Percentiles rank a stretch among this genome's conserved stretches.
These are phyloP conservation scores for Gastrolobium bilobum DNA, from an alignment of 306 rosid genomes.

Conservation along the genomic window DNA sequence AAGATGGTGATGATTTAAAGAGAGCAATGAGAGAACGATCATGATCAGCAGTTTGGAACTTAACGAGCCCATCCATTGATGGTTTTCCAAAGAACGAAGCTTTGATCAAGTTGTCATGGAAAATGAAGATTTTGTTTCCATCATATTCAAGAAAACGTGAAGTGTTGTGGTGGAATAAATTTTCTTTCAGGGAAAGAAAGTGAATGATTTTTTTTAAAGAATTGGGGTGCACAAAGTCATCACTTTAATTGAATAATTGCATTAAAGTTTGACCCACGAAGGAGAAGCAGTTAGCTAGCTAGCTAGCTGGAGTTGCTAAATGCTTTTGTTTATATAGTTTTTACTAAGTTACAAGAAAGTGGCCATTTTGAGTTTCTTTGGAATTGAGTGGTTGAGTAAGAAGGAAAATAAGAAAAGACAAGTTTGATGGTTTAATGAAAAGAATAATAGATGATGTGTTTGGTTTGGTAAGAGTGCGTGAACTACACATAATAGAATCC, in stretches of 20 bases:
- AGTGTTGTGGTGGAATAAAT: constrained; percentile 27
- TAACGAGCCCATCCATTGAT: constrained; percentile 60
- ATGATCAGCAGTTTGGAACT: constrained; percentile 41
- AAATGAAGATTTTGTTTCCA: constrained; percentile 29
- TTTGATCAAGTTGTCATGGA: constrained; percentile 39
- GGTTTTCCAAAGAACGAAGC: constrained; percentile 31
- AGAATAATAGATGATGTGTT: constrained; percentile 40
- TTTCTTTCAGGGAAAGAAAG: constrained; percentile 42
- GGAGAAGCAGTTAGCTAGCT: constrained; percentile 30
- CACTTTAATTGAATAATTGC: constrained; percentile 37
- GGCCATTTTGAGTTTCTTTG: constrained; percentile 5
- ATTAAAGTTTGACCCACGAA: constrained; percentile 42
- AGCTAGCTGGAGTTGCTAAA: constrained; percentile 35
- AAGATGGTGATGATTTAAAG: constrained; percentile 51
- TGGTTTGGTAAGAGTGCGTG: constrained; percentile 56
- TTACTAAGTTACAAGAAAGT: constrained; percentile 32
- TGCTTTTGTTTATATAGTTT: constrained; percentile 48
- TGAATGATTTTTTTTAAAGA: constrained; percentile 33
- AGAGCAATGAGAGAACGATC: constrained; percentile 51
- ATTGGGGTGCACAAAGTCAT: constrained; percentile 12
- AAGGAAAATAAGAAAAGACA: constrained; percentile 45
- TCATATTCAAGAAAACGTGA: constrained; percentile 44
- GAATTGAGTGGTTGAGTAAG: constrained; percentile 60
- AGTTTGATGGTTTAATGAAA: constrained; percentile 29
- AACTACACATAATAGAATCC: constrained; percentile 48